These are phyloP conservation scores for Digitaria exilis DNA, from an alignment of 202 grass and related monocot genomes.

Conservation along the genomic window DNA sequence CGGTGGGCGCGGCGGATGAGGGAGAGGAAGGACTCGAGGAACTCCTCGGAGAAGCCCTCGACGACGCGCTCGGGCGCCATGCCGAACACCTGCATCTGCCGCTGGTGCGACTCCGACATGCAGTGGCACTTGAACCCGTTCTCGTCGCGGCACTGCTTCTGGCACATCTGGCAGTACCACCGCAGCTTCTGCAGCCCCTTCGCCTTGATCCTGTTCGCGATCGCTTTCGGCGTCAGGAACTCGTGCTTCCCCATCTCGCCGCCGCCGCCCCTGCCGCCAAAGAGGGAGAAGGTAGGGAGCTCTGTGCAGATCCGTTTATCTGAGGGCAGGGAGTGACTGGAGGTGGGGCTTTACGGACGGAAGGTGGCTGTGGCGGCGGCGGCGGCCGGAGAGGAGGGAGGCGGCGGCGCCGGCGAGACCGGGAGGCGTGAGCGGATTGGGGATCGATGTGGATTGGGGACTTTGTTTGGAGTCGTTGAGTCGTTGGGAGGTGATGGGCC, in stretches of 20 bases:
- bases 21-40: conserved; percentile 63
- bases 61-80: conserved; percentile 72
- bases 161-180: conserved; percentile 98
- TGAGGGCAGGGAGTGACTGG: background rate
- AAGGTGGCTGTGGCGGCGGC: background rate
- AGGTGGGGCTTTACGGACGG: background rate
- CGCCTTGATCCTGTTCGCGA: conserved; percentile 88
- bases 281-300: background rate
- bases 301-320: background rate
- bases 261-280: background rate
- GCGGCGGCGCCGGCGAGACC: conserved; percentile 23
- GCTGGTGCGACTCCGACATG: conserved; percentile 91
- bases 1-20: conserved; percentile 71
- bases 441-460: background rate
- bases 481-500: background rate
- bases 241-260: conserved; percentile 67
- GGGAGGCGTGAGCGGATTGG: conserved; percentile 7
- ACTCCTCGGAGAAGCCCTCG: conserved; percentile 75
- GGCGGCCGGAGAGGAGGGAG: conserved; percentile 2
- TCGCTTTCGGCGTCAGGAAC: conserved; percentile 88
- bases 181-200: conserved; percentile 85
- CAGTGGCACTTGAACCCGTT: conserved; percentile 97
- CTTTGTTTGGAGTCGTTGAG: background rate
- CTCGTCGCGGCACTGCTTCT: conserved; percentile 91
- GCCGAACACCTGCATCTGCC: conserved; percentile 92